Evolutionary conservation across 768 basidiomycete genomes (phyloP).

Genomic region (Pulveroboletus frians): DNA sequence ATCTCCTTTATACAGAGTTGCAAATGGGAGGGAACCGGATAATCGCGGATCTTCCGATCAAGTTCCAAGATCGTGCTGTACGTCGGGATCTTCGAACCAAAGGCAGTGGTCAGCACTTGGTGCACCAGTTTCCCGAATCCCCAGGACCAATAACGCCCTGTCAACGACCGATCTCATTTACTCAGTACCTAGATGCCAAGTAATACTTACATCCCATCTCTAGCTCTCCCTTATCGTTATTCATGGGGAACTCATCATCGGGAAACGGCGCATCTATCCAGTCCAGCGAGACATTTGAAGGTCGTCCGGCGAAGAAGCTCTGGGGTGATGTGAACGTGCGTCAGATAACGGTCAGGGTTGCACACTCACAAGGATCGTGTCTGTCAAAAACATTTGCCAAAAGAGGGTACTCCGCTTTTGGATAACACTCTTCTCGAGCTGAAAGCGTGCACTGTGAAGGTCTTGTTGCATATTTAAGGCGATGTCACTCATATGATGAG

Average conservation of each 20-base stretch:
- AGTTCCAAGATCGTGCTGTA: conserved; percentile 52
- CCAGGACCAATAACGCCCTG: conserved; percentile 54
- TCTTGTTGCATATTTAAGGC: conserved; percentile 34
- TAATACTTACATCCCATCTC: conserved; percentile 40
- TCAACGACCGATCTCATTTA: not conserved
- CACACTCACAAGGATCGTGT: conserved; percentile 52
- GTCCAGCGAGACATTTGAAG: conserved; percentile 46
- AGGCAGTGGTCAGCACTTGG: conserved; percentile 43
- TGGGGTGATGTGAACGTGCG: conserved; percentile 18
- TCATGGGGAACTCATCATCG: conserved; percentile 36
- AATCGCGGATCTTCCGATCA: conserved; percentile 58
- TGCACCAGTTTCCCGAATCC: conserved; percentile 52
- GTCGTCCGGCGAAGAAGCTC: conserved; percentile 61
- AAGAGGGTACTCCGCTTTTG: conserved; percentile 53
- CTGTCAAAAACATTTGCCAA: conserved; percentile 63
- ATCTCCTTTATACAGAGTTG: conserved; percentile 31
- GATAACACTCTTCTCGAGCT: conserved; percentile 40
- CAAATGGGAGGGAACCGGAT: conserved; percentile 45
- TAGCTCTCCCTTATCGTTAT: conserved; percentile 31
- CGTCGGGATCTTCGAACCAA: conserved; percentile 47
- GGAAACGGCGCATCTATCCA: conserved; percentile 58
- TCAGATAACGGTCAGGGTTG: not conserved
- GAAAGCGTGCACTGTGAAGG: conserved; percentile 56
- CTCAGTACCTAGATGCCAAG: not conserved
- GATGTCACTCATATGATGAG: not conserved